phyloP scores from a whole-genome alignment of 441 rosid species.

The Erodium texanum region DNA sequence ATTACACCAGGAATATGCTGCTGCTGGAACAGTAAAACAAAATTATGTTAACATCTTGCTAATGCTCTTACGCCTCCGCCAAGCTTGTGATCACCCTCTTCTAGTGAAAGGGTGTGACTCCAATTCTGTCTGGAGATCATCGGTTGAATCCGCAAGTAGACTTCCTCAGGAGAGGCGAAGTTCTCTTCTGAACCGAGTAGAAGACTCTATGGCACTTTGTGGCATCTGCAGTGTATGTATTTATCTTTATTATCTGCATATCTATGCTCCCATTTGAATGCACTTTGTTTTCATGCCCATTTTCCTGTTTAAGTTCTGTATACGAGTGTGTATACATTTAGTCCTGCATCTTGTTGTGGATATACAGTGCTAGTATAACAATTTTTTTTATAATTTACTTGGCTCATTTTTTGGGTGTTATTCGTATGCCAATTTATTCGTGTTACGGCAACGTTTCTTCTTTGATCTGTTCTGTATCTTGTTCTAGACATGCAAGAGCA shows the following conservation, averaged over 20 bases:
- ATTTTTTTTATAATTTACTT: background rate
- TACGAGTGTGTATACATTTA: background rate
- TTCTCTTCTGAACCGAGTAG: constrained; percentile 41
- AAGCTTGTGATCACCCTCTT: constrained; percentile 92
- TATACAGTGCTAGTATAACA: background rate
- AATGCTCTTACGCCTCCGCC: constrained; percentile 93
- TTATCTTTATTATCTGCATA: constrained; percentile 4
- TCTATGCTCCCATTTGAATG: background rate
- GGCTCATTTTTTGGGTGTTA: too few species aligned
- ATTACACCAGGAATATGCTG: constrained; percentile 65
- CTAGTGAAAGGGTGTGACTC: constrained; percentile 66
- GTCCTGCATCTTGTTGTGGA: background rate
- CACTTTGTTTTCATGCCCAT: background rate
- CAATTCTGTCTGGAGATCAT: constrained; percentile 38
- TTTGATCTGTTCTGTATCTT: background rate
- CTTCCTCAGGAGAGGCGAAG: constrained; percentile 40
- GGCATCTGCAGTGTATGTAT: constrained; percentile 72
- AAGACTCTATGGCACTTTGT: constrained; percentile 72
- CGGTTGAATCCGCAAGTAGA: constrained; percentile 51
- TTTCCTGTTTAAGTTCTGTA: background rate
- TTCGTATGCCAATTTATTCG: background rate
- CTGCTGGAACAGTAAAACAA: constrained; percentile 86
- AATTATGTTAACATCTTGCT: constrained; percentile 81
- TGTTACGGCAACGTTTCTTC: background rate
- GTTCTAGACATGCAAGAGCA: background rate